A percentile compares a stretch with the other conserved stretches of the same genome.
phyloP scores from a whole-genome alignment of 352 stramenopile genomes.

The Globisporangium canariense region DNA sequence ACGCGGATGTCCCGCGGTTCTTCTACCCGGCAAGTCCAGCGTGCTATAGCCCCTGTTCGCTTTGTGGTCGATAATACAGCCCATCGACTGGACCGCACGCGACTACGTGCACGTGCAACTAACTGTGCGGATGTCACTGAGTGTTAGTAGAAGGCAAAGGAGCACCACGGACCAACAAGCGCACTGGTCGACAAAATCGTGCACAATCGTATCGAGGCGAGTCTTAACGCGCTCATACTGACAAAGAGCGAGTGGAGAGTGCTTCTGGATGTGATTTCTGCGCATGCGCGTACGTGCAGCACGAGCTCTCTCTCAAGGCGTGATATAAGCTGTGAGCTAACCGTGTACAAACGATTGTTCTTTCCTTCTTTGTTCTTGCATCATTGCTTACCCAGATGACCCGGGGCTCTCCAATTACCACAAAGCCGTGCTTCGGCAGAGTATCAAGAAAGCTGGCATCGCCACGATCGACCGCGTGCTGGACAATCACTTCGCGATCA shows the following conservation, averaged over 20 bases:
- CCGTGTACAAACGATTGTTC: conserved; percentile 17
- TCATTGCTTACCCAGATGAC: conserved; percentile 3
- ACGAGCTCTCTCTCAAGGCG: not conserved
- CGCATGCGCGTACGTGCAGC: conserved; percentile 18
- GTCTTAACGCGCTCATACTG: conserved; percentile 18
- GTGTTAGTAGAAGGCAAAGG: conserved; percentile 5
- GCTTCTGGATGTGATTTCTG: conserved; percentile 19
- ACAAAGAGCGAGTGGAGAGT: conserved; percentile 15
- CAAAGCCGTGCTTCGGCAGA: conserved; percentile 26
- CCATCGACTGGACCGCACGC: too few relatives aligned
- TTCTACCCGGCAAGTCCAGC: conserved; percentile 35
- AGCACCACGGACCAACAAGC: not conserved
- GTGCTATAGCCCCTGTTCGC: not conserved
- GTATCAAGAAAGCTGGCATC: conserved; percentile 22
- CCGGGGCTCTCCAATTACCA: conserved; percentile 24
- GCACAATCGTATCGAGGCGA: not conserved
- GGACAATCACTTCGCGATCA: conserved; percentile 24
- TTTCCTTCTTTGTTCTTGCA: not conserved
- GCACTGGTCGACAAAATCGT: conserved; percentile 14
- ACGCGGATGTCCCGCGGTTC: conserved; percentile 38
- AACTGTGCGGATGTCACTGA: not conserved
- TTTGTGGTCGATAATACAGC: not conserved
- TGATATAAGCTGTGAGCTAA: conserved; percentile 11
- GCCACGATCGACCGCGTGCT: conserved; percentile 36
- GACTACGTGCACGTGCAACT: not conserved